Conservation (phyloP, 495 filamentous ascomycete genomes). For the Stereocaulon alpinum region DNA sequence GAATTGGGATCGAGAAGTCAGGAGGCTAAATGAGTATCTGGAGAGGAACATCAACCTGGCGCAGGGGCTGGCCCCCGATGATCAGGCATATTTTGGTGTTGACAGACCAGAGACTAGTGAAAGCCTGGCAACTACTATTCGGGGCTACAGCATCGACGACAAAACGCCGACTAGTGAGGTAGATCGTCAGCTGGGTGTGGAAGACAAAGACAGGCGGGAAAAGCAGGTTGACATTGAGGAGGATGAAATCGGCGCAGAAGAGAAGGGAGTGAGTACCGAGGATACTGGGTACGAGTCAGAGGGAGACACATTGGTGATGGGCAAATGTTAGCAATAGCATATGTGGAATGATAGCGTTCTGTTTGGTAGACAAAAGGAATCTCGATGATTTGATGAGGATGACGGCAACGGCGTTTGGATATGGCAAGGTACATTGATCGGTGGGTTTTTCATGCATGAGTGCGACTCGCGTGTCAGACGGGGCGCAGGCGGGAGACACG, state of each 20-base stretch:
- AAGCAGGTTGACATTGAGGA: slow-evolving; percentile 12
- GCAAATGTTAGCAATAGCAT: slow-evolving; percentile 2
- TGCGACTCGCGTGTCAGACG: neutral
- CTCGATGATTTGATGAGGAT: slow-evolving; percentile 2
- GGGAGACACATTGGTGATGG: slow-evolving; percentile 7
- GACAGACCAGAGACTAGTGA: slow-evolving; percentile 14
- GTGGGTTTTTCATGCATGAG: neutral
- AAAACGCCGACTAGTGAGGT: slow-evolving; percentile 20
- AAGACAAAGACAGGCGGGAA: slow-evolving; percentile 3
- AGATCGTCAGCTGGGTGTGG: slow-evolving; percentile 18
- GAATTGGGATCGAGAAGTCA: slow-evolving; percentile 53
- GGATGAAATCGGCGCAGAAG: too few species aligned
- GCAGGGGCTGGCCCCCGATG: slow-evolving; percentile 33
- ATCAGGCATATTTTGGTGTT: neutral
- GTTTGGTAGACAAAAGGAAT: neutral
- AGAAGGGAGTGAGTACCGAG: slow-evolving; percentile 1
- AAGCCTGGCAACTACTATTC: slow-evolving; percentile 13
- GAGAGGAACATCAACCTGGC: slow-evolving; percentile 51
- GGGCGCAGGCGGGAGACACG: slow-evolving; percentile 1
- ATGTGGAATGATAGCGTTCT: neutral
- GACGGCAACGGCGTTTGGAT: slow-evolving; percentile 10
- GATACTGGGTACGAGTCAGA: slow-evolving; percentile 1
- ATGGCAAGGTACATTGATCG: slow-evolving; percentile 5
- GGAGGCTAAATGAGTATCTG: slow-evolving; percentile 47
- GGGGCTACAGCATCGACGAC: slow-evolving; percentile 18